Base-by-base conservation (phyloP, 164 flowering plant species). In the Cinnamomum chago region DNA sequence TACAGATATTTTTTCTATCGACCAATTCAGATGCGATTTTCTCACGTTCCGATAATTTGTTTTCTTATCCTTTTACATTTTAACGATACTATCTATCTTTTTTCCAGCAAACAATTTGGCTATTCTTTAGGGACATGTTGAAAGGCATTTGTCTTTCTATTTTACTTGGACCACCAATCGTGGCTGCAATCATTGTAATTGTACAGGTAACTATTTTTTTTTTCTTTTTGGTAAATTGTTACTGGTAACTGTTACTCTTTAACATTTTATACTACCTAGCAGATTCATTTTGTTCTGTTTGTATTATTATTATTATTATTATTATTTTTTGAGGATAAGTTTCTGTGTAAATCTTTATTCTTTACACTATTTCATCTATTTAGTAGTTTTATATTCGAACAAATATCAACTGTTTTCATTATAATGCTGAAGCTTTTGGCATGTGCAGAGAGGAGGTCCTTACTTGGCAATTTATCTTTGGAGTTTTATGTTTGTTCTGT, bases 391-490 rank as follows among this genome's bases (percentile, higher is more conserved):
- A 55, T 55, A 15, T 55, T 55, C 3, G 17, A 55, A 15, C n/a
- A 5, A 55, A 4, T 13, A 55, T 55, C 15, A 0, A 20, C 60
- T 55, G 2, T 55, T 55, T 18, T 40, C 47, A 9, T 40, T 40
- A 40, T 40, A 40, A 40, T 40, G 0, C 47, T 40, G 47, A 40
- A 40, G 47, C 20, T 67, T 27, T 30, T 67, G 69, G 28, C 30
- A 13, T 25, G 51, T 88, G 83, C 97, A 96, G 98, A 94, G 89
- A 87, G 97, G 98, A 77, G 99, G 97, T 65, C 98, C 99, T 33
- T 94, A 96, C 83, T 76, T 94, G 85, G 97, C 99, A 27, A 91
- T 96, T 73, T 94, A 94, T 79, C 92, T 96, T 14, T 96, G 99
- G 99, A 93, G 82, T 1, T 96, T 96, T 78, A 92, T 89, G 90